These are phyloP conservation scores for Fusarium multiceps DNA, from an alignment of 2,329 filamentous ascomycete species.

Conservation along the genomic window DNA sequence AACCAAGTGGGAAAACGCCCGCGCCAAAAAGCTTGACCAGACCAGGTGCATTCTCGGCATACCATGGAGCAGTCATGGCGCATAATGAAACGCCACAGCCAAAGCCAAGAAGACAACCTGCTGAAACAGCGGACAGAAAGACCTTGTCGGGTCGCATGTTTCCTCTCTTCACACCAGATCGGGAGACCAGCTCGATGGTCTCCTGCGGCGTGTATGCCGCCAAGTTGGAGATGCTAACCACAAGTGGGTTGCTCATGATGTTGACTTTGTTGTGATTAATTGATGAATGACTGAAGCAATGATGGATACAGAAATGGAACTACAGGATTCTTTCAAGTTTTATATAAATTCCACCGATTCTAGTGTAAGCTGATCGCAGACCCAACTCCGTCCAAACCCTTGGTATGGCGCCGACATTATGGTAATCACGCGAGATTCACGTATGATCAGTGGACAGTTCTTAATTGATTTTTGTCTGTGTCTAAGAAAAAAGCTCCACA, in stretches of 20 bases:
- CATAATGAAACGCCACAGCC: slow-evolving; percentile 39
- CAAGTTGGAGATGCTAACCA: slow-evolving; percentile 32
- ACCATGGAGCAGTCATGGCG: slow-evolving; percentile 40
- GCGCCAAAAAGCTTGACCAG: slow-evolving; percentile 41
- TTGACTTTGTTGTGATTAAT: neutral
- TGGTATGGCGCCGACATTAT: neutral
- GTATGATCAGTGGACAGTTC: neutral
- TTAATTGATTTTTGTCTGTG: neutral
- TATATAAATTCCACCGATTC: neutral
- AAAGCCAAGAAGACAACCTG: slow-evolving; percentile 39
- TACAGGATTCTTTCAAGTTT: neutral
- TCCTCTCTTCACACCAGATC: slow-evolving; percentile 35
- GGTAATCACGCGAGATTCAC: slow-evolving; percentile 5
- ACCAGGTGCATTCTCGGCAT: slow-evolving; percentile 39
- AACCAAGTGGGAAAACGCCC: slow-evolving; percentile 38
- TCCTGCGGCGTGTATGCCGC: slow-evolving; percentile 40
- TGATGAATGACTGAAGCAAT: neutral
- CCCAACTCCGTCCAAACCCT: neutral
- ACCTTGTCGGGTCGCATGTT: slow-evolving; percentile 36
- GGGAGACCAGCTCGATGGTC: slow-evolving; percentile 38
- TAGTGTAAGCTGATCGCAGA: neutral
- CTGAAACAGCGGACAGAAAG: slow-evolving; percentile 39
- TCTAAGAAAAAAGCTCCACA: neutral
- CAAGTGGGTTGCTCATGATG: slow-evolving; percentile 34
- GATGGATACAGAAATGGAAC: neutral